A percentile compares a stretch with the other conserved stretches of the same genome.
phyloP scores from a whole-genome alignment of 2,329 filamentous ascomycete species.

The Moelleriella libera region DNA sequence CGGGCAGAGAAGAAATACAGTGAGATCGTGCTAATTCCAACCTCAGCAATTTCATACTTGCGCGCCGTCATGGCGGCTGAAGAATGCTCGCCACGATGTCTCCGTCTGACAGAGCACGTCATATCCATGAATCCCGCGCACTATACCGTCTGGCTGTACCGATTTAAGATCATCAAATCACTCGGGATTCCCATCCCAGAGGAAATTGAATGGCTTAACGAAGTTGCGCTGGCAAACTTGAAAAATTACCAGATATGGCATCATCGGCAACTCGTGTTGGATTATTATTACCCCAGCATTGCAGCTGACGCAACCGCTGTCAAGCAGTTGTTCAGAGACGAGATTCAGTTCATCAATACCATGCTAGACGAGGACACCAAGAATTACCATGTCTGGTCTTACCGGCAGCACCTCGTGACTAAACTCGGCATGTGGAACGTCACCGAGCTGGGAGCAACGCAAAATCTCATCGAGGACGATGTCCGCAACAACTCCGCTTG shows the following conservation, averaged over 20 bases:
- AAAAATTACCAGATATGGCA: slow-evolving; percentile 99
- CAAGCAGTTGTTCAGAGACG: slow-evolving; percentile 45
- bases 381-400: slow-evolving; percentile 98
- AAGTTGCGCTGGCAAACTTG: slow-evolving; percentile 65
- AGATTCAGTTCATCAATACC: slow-evolving; percentile 59
- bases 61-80: slow-evolving; percentile 84
- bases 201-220: slow-evolving; percentile 79
- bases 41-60: slow-evolving; percentile 74
- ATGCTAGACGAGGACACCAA: slow-evolving; percentile 85
- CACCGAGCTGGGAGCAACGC: slow-evolving; percentile 56
- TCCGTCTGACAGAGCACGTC: slow-evolving; percentile 75
- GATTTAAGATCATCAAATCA: slow-evolving; percentile 61
- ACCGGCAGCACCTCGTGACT: slow-evolving; percentile 58
- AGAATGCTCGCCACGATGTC: slow-evolving; percentile 65
- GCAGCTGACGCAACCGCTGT: slow-evolving; percentile 41
- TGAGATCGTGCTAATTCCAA: background rate
- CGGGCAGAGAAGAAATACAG: background rate
- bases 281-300: slow-evolving; percentile 44
- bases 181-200: slow-evolving; percentile 50
- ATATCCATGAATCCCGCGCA: slow-evolving; percentile 91
- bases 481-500: slow-evolving; percentile 94
- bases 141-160: slow-evolving; percentile 97
- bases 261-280: slow-evolving; percentile 51
- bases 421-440: slow-evolving; percentile 58
- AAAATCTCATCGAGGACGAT: slow-evolving; percentile 61